These are phyloP conservation scores for Calonectria pseudoreteaudii DNA, from an alignment of 2,329 filamentous ascomycete genomes.

Conservation along the genomic window DNA sequence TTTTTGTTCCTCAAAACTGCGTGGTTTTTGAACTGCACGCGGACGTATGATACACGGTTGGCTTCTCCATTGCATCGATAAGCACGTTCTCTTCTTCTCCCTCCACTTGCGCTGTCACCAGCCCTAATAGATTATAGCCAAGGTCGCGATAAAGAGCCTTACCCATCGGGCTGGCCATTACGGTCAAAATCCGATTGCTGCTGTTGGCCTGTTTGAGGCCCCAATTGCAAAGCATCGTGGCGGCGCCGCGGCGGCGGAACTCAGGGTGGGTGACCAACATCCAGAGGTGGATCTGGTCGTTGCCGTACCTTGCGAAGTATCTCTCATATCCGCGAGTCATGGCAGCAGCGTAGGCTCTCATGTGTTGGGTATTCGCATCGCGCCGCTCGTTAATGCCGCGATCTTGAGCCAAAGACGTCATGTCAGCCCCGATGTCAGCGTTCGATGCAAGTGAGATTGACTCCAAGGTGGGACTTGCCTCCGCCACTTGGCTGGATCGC, in stretches of 20 bases:
- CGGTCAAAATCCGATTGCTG: background rate
- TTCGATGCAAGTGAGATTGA: background rate
- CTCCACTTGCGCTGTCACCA: background rate
- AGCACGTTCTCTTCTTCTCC: background rate
- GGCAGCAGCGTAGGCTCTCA: background rate
- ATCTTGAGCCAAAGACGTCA: conserved; percentile 3
- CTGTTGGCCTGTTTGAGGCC: background rate
- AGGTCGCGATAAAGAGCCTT: background rate
- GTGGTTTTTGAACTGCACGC: background rate
- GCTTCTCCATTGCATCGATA: background rate
- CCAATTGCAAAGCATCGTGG: background rate
- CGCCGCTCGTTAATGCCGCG: conserved; percentile 16
- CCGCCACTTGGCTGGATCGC: background rate
- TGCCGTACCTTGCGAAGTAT: background rate
- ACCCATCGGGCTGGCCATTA: background rate
- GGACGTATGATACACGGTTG: background rate
- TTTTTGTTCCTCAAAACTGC: background rate
- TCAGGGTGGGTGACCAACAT: background rate
- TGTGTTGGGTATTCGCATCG: conserved; percentile 7
- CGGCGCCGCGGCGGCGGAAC: background rate
- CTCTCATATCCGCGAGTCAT: background rate
- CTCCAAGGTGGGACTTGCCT: background rate
- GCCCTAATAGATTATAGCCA: background rate
- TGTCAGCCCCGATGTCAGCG: background rate
- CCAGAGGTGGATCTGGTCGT: background rate